These are phyloP conservation scores for Lentinula aciculospora DNA, from an alignment of 768 basidiomycete genomes.

Conservation along the genomic window DNA sequence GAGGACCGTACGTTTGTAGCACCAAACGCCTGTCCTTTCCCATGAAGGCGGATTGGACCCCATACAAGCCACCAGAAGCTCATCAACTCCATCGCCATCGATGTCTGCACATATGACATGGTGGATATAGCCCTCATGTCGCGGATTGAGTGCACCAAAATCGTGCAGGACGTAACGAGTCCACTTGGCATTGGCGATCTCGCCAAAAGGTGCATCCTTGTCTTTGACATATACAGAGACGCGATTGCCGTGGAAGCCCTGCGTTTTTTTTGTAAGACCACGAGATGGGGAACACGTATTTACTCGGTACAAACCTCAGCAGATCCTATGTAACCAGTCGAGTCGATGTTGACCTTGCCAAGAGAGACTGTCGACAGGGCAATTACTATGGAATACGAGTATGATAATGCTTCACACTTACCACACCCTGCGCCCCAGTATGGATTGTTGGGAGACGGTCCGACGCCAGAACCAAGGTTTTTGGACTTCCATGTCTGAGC, in stretches of 20 bases:
- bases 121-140: conserved; percentile 15
- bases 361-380: background rate
- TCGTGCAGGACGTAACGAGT: conserved; percentile 16
- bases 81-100: conserved; percentile 10
- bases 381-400: background rate
- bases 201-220: background rate
- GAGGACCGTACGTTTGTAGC: background rate
- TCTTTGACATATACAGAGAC: background rate
- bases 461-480: background rate
- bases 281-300: background rate
- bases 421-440: background rate
- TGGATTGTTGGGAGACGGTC: background rate
- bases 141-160: conserved; percentile 15
- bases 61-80: conserved; percentile 18
- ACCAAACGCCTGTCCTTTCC: conserved; percentile 1
- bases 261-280: background rate
- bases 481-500: background rate
- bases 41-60: conserved; percentile 8
- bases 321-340: background rate
- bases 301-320: background rate
- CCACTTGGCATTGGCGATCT: conserved; percentile 10
- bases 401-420: background rate
- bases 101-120: conserved; percentile 12
- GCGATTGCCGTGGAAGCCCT: background rate
- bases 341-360: background rate